Conservation (phyloP, 495 filamentous ascomycete genomes). For the Evernia prunastri region DNA sequence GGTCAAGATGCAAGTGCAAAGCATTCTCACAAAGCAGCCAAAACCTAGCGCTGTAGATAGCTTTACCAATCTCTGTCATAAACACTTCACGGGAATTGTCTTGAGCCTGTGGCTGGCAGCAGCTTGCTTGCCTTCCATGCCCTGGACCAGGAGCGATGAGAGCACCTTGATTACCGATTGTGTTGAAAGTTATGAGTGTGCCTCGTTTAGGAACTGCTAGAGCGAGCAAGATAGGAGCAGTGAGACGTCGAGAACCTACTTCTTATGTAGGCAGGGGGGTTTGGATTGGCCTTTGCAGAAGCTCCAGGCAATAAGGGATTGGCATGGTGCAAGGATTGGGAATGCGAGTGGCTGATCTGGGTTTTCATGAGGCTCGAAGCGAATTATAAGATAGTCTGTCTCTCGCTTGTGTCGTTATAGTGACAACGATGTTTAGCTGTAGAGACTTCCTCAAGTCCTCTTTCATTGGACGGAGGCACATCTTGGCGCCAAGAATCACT, state of each 20-base stretch:
- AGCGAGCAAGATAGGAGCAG: constrained; percentile 35
- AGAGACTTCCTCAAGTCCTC: neutral
- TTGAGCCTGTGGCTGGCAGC: constrained; percentile 59
- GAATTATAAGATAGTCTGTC: too few species aligned
- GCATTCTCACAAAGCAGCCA: constrained; percentile 53
- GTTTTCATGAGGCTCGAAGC: too few species aligned
- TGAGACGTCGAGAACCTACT: constrained; percentile 7
- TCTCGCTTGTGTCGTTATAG: too few species aligned
- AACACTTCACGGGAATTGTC: constrained; percentile 56
- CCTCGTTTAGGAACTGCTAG: constrained; percentile 54
- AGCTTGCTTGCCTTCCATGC: constrained; percentile 51
- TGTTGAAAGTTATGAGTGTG: constrained; percentile 48
- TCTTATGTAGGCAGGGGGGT: constrained; percentile 5
- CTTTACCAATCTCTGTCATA: constrained; percentile 55
- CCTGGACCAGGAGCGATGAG: constrained; percentile 57
- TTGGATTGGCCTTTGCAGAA: constrained; percentile 3
- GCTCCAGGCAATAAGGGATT: neutral
- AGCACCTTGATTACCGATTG: constrained; percentile 67
- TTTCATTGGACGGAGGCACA: too few species aligned
- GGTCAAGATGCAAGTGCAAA: constrained; percentile 56
- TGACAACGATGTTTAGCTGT: too few species aligned
- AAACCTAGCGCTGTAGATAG: constrained; percentile 51
- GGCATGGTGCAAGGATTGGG: too few species aligned
- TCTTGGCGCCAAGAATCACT: neutral
- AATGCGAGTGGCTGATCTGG: too few species aligned